These are phyloP conservation scores for Sporothrix pallida DNA, from an alignment of 2,329 filamentous ascomycete species.

Conservation along the genomic window DNA sequence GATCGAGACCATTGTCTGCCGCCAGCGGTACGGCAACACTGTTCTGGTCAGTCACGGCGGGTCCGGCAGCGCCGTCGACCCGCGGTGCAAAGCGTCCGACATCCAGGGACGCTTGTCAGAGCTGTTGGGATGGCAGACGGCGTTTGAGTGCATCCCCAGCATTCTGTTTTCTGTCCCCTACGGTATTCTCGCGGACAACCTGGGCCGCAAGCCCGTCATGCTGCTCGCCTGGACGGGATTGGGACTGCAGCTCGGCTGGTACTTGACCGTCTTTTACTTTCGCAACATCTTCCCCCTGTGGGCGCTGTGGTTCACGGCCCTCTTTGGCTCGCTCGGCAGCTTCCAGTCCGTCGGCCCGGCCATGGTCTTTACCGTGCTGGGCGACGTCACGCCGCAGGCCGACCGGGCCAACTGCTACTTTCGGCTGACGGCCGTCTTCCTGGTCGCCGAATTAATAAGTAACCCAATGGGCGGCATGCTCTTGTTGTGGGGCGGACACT, in stretches of 20 bases:
- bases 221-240: slow-evolving; percentile 43
- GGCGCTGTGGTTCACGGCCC: slow-evolving; percentile 46
- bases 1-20: slow-evolving; percentile 61
- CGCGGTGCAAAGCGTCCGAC: slow-evolving; percentile 54
- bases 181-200: slow-evolving; percentile 55
- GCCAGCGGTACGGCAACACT: slow-evolving; percentile 49
- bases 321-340: slow-evolving; percentile 51
- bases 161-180: slow-evolving; percentile 54
- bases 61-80: slow-evolving; percentile 46
- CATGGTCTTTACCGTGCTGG: slow-evolving; percentile 54
- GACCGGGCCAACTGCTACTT: slow-evolving; percentile 51
- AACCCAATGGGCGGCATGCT: slow-evolving; percentile 51
- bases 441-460: slow-evolving; percentile 49
- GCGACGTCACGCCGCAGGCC: slow-evolving; percentile 51
- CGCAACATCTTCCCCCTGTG: slow-evolving; percentile 50
- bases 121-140: slow-evolving; percentile 54
- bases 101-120: slow-evolving; percentile 60
- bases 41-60: slow-evolving; percentile 43
- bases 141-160: slow-evolving; percentile 53
- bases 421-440: slow-evolving; percentile 46
- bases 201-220: slow-evolving; percentile 52
- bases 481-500: slow-evolving; percentile 47
- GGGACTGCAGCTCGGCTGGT: slow-evolving; percentile 38
- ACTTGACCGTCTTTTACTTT: slow-evolving; percentile 41
- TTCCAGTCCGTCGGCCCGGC: slow-evolving; percentile 49